Evolutionary conservation across 1,284 basidiomycete species (phyloP).

Genomic region (Xerocomus alliaceus): DNA sequence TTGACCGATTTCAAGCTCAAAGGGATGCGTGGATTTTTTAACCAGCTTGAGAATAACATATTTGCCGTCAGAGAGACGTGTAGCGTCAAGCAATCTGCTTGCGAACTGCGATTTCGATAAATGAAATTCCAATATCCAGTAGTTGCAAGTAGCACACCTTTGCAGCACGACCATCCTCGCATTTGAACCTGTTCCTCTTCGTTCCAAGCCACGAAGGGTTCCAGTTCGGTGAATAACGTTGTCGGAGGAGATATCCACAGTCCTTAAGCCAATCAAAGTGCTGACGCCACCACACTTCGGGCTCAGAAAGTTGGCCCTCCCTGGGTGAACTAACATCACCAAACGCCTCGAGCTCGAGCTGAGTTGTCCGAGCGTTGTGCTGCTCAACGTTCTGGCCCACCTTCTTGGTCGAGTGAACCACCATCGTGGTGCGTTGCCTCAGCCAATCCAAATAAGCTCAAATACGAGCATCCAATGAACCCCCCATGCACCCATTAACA

Average conservation of each 20-base stretch:
- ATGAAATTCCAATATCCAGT: no score
- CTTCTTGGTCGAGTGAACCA: neutral
- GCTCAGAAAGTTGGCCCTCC: neutral
- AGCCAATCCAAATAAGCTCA: slow-evolving; percentile 8
- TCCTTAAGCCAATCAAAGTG: slow-evolving; percentile 27
- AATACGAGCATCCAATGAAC: no score
- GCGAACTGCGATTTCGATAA: slow-evolving; percentile 7
- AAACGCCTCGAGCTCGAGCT: no score
- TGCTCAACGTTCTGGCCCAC: no score
- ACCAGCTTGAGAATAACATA: slow-evolving; percentile 41
- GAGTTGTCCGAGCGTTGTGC: no score
- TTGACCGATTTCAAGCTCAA: slow-evolving; percentile 26
- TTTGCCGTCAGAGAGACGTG: slow-evolving; percentile 35
- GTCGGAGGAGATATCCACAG: slow-evolving; percentile 35
- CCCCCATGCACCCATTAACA: no score
- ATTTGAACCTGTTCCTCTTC: neutral
- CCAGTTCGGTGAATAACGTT: slow-evolving; percentile 37
- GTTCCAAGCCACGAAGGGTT: neutral
- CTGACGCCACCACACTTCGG: neutral
- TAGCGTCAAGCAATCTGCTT: slow-evolving; percentile 38
- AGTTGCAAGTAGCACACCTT: slow-evolving; percentile 1
- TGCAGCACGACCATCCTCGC: slow-evolving; percentile 6
- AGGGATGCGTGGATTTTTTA: slow-evolving; percentile 12
- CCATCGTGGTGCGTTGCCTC: neutral
- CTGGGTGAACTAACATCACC: no score